phyloP scores from a whole-genome alignment of 805 yeast species.

The Starmerella apicola region DNA sequence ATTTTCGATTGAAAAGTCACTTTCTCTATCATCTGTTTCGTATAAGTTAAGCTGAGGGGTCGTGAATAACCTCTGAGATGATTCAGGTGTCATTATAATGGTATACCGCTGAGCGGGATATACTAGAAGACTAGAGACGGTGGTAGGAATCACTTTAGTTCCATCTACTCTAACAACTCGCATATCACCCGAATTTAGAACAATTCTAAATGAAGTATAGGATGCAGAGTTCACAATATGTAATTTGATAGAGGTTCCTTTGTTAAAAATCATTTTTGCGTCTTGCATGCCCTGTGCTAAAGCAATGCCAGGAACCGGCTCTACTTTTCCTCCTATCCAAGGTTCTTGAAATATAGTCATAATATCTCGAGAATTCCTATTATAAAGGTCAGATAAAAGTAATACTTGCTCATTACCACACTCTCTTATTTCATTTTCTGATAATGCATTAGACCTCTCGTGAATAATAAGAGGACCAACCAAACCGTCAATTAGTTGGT shows the following conservation, averaged over 20 bases:
- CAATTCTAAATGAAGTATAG: constrained; percentile 25
- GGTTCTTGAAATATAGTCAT: constrained; percentile 31
- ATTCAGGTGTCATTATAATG: constrained; percentile 37
- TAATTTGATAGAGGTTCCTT: constrained; percentile 17
- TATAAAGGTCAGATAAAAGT: constrained; percentile 33
- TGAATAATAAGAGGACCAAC: constrained; percentile 37
- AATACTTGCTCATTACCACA: constrained; percentile 28
- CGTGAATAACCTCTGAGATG: not conserved
- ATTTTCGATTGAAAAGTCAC: not conserved
- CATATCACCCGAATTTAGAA: constrained; percentile 23
- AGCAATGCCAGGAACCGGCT: constrained; percentile 32
- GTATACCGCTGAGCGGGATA: constrained; percentile 77
- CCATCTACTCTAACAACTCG: constrained; percentile 30
- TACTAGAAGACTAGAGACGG: constrained; percentile 21
- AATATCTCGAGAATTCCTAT: constrained; percentile 28
- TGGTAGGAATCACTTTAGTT: constrained; percentile 20
- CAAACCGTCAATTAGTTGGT: constrained; percentile 39
- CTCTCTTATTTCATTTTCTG: constrained; percentile 22
- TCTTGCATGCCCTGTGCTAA: constrained; percentile 32
- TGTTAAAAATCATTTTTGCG: constrained; percentile 8
- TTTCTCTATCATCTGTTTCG: constrained; percentile 1
- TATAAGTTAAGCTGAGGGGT: constrained; percentile 6
- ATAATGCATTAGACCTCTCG: constrained; percentile 19
- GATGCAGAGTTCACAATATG: constrained; percentile 28
- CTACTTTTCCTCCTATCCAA: constrained; percentile 28